Evolutionary conservation across 768 basidiomycete genomes (phyloP), one percentile per base, ranked within the genome.

Genomic region (Lactarius evosmus): DNA sequence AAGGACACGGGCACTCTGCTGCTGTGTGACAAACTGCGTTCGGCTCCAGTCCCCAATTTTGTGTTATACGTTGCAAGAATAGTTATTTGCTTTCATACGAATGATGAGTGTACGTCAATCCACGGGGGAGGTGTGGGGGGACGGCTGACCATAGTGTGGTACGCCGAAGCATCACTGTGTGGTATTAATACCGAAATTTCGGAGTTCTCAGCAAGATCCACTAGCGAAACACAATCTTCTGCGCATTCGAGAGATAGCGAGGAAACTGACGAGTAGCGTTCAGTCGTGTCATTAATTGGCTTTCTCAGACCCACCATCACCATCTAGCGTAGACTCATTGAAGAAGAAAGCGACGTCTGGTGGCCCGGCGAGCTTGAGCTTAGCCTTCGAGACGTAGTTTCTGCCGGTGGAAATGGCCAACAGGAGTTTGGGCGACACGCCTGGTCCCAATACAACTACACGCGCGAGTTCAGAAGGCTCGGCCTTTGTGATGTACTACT

Each of bases 41-140:
- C 74, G 5, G 87, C 67, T 3, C 75, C 75, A 1, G 86, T 81
- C 63, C 88, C 83, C 1, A 76, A 67, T 7, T 69, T 71, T 0
- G 91, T 90, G 7, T 74, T 77, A 73, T 97, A 98, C 56, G 87
- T 84, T 19, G 89, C 81, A 36, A 80, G 79, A 46, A 89, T 72
- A 12, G 79, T 78, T 32, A 94, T 81, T 87, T 88, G 86, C 90
- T 91, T 69, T 25, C 29, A 41, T 19, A 49, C n/a, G n/a, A 22
- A 25, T 17, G 32, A 41, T 71, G 7, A 59, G 66, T 27, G 17
- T 22, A 40, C 30, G 30, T 27, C 29, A 33, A 30, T 32, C 8
- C 4, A 32, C 34, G 41, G 2, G 19, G 34, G 41, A 49, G 16
- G 40, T n/a, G 17, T 27, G 34, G n/a, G 17, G 33, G 7, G 33